Evolutionary conservation across 805 yeast species (phyloP).

Genomic region (Myxozyma neglecta): DNA sequence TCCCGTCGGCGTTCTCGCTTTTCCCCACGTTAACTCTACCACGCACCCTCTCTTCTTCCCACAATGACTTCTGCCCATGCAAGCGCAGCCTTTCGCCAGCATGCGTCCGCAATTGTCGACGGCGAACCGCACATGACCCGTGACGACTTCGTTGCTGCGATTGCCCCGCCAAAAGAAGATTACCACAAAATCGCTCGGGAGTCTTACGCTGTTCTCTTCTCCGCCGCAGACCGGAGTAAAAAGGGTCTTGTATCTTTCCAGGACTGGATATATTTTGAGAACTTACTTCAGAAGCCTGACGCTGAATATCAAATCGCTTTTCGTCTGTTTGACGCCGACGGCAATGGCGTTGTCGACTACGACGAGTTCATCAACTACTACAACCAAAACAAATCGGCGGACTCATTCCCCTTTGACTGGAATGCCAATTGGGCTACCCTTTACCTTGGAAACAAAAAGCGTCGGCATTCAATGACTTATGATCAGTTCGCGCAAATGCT

Average conservation of each 20-base stretch:
- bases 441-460: slow-evolving; percentile 43
- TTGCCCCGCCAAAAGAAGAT: slow-evolving; percentile 49
- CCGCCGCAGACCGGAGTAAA: slow-evolving; percentile 71
- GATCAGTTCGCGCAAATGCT: slow-evolving; percentile 48
- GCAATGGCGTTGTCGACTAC: slow-evolving; percentile 44
- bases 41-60: not conserved
- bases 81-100: slow-evolving; percentile 13
- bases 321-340: slow-evolving; percentile 46
- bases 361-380: slow-evolving; percentile 44
- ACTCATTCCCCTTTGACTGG: slow-evolving; percentile 48
- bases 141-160: slow-evolving; percentile 47
- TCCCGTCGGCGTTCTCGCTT: not conserved
- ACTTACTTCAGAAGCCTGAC: slow-evolving; percentile 53
- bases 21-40: not conserved
- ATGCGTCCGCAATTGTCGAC: slow-evolving; percentile 21
- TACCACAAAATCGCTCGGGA: slow-evolving; percentile 56
- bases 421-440: slow-evolving; percentile 45
- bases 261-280: slow-evolving; percentile 76
- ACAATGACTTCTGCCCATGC: slow-evolving; percentile 6
- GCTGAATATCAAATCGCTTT: slow-evolving; percentile 56
- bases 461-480: slow-evolving; percentile 45
- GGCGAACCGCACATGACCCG: slow-evolving; percentile 41
- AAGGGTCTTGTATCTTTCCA: slow-evolving; percentile 65
- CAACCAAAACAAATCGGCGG: slow-evolving; percentile 40
- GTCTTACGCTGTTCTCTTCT: slow-evolving; percentile 70